These are phyloP conservation scores for Penicillium sp. DNA, from an alignment of 2,329 filamentous ascomycete species.

Conservation along the genomic window DNA sequence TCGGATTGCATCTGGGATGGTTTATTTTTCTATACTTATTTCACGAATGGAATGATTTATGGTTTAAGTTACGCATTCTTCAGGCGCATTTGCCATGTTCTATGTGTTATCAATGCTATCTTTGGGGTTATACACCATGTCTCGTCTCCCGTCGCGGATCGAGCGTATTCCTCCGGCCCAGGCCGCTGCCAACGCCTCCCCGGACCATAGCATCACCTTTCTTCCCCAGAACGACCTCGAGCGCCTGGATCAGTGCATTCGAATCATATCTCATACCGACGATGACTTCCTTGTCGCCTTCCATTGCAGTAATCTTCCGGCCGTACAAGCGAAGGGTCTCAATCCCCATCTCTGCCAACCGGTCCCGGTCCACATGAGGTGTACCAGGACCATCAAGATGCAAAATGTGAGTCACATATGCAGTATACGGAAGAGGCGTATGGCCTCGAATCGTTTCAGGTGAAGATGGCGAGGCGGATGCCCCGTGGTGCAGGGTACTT, in stretches of 20 bases:
- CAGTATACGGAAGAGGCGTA: constrained; percentile 48
- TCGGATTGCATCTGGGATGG: not conserved
- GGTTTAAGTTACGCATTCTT: not conserved
- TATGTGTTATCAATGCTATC: not conserved
- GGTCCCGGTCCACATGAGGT: constrained; percentile 63
- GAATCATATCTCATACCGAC: constrained; percentile 66
- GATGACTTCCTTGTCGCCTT: constrained; percentile 46
- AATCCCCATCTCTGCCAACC: constrained; percentile 63
- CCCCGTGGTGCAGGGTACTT: constrained; percentile 1
- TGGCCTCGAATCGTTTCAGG: constrained; percentile 9
- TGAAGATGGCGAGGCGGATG: constrained; percentile 6
- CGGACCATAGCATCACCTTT: constrained; percentile 50
- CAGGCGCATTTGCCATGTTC: not conserved
- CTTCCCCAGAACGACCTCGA: constrained; percentile 71
- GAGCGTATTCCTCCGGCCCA: constrained; percentile 57
- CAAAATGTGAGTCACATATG: constrained; percentile 78
- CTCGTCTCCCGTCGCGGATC: constrained; percentile 28
- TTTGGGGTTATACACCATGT: not conserved
- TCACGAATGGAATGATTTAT: not conserved
- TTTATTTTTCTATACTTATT: not conserved
- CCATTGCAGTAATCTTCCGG: constrained; percentile 46
- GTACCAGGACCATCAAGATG: constrained; percentile 68
- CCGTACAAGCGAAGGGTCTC: constrained; percentile 74
- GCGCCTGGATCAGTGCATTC: constrained; percentile 64
- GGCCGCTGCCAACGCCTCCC: constrained; percentile 36